phyloP scores from a whole-genome alignment of 441 rosid species.

The Pelargonium fulgidum region DNA sequence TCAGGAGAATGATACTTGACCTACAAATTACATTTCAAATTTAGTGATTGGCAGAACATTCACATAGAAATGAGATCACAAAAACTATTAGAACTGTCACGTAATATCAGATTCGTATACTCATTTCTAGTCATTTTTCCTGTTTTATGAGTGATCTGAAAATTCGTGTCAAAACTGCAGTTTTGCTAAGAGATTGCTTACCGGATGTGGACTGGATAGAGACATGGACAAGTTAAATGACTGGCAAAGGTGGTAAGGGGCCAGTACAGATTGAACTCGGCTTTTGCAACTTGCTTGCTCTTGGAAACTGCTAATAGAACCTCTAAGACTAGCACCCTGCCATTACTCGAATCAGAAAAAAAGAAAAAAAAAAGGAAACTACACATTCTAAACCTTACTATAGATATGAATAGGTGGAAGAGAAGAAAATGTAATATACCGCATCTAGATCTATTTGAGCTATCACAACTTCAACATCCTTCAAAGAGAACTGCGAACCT shows the following conservation, averaged over 20 bases:
- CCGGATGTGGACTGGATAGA: slow-evolving; percentile 73
- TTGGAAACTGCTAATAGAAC: slow-evolving; percentile 92
- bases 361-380: background rate
- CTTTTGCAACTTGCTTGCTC: slow-evolving; percentile 91
- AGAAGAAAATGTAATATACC: slow-evolving; percentile 36
- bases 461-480: slow-evolving; percentile 79
- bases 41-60: background rate
- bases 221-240: slow-evolving; percentile 58
- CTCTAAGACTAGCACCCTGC: slow-evolving; percentile 93
- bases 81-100: background rate
- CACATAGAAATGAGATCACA: background rate
- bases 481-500: slow-evolving; percentile 91
- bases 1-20: slow-evolving; percentile 79
- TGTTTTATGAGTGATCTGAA: no score
- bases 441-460: slow-evolving; percentile 91
- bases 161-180: background rate
- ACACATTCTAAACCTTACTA: background rate
- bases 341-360: slow-evolving; percentile 16
- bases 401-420: no score
- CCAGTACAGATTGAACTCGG: slow-evolving; percentile 55
- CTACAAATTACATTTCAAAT: slow-evolving; percentile 32
- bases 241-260: slow-evolving; percentile 61
- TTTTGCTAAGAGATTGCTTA: slow-evolving; percentile 10
- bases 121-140: background rate
- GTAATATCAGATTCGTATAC: background rate